phyloP scores from a whole-genome alignment of 1,284 basidiomycete species.

The Limonomyces culmigenus region DNA sequence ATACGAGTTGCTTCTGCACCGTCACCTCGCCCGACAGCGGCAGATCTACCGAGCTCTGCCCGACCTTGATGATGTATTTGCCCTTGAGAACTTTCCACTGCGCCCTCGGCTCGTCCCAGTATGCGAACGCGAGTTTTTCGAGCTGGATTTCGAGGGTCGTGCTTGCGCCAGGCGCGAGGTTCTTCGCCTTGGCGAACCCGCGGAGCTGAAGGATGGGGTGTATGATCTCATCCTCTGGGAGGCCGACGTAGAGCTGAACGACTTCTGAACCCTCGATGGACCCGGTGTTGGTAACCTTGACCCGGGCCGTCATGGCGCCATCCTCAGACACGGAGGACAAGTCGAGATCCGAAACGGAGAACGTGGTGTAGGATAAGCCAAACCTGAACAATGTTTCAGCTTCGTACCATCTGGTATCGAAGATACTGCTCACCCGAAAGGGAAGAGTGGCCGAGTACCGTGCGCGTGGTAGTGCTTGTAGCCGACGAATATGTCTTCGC shows the following conservation, averaged over 20 bases:
- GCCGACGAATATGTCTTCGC: constrained; percentile 53
- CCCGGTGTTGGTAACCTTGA: constrained; percentile 43
- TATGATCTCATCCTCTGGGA: constrained; percentile 32
- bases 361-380: constrained; percentile 61
- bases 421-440: constrained; percentile 37
- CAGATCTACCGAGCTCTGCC: background rate
- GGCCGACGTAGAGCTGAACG: constrained; percentile 49
- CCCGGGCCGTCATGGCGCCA: constrained; percentile 16
- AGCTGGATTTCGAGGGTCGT: constrained; percentile 24
- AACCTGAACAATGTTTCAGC: constrained; percentile 17
- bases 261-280: constrained; percentile 39
- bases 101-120: constrained; percentile 28
- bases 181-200: constrained; percentile 9
- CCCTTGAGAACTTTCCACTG: background rate
- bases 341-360: constrained; percentile 31
- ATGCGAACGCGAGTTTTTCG: constrained; percentile 43
- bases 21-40: background rate
- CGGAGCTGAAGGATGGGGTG: constrained; percentile 21
- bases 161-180: constrained; percentile 26
- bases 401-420: background rate
- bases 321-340: constrained; percentile 14
- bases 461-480: constrained; percentile 55
- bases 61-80: background rate
- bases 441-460: constrained; percentile 40
- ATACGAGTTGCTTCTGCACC: background rate